A percentile compares a stretch with the other conserved stretches of the same genome.
phyloP scores from a whole-genome alignment of 768 basidiomycete genomes.

The Tulasnella sp. region DNA sequence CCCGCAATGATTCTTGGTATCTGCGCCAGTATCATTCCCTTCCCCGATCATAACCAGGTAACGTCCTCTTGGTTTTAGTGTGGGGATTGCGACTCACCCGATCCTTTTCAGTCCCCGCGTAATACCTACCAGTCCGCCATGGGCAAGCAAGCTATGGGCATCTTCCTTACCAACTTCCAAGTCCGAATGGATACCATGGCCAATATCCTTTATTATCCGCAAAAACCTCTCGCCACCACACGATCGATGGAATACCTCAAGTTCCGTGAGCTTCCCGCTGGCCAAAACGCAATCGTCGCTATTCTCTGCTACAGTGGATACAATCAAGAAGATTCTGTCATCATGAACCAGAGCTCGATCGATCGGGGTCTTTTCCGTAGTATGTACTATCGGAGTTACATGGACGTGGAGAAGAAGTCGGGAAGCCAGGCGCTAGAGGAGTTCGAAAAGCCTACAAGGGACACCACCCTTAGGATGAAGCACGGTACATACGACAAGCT shows the following conservation, averaged over 20 bases:
- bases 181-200: constrained; percentile 99
- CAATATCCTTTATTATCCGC: constrained; percentile 98
- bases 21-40: constrained; percentile 97
- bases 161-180: constrained; percentile 96
- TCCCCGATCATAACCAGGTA: constrained; percentile 99
- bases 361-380: constrained; percentile 98
- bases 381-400: constrained; percentile 97
- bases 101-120: constrained; percentile 76
- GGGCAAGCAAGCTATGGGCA: constrained; percentile 99
- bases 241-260: constrained; percentile 99
- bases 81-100: background rate
- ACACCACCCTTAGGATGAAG: constrained; percentile 93
- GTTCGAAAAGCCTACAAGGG: constrained; percentile 93
- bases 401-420: constrained; percentile 96
- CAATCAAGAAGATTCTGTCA: constrained; percentile 99
- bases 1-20: constrained; percentile 99
- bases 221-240: constrained; percentile 97
- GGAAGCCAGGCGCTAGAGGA: constrained; percentile 89
- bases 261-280: constrained; percentile 96
- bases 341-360: constrained; percentile 99
- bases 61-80: constrained; percentile 32
- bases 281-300: constrained; percentile 98
- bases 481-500: constrained; percentile 98
- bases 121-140: constrained; percentile 99
- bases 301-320: constrained; percentile 99